Evolutionary conservation across 2,329 filamentous ascomycete genomes (phyloP).

Genomic region (Fusarium poae): DNA sequence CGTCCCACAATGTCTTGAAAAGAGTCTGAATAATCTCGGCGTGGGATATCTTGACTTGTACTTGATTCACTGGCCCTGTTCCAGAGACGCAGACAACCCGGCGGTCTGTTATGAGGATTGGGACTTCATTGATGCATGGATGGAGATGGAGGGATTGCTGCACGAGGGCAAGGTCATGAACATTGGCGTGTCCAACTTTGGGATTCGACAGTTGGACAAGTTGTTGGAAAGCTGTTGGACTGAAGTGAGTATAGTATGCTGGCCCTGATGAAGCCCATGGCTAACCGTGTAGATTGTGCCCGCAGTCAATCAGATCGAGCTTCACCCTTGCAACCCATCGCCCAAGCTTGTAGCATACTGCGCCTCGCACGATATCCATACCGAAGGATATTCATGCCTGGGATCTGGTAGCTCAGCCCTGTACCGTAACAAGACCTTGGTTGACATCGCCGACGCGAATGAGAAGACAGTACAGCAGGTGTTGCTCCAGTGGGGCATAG

Average conservation of each 20-base stretch:
- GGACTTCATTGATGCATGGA: constrained; percentile 85
- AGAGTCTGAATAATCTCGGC: constrained; percentile 71
- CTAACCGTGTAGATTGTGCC: constrained; percentile 61
- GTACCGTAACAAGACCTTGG: constrained; percentile 74
- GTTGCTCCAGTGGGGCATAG: constrained; percentile 82
- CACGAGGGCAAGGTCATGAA: constrained; percentile 79
- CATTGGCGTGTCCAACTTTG: constrained; percentile 91
- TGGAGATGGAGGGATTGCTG: constrained; percentile 77
- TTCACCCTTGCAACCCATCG: constrained; percentile 85
- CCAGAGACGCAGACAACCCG: constrained; percentile 70
- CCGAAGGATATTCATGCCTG: constrained; percentile 80
- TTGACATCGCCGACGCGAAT: constrained; percentile 73
- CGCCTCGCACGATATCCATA: constrained; percentile 79
- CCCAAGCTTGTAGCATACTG: constrained; percentile 82
- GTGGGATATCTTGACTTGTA: constrained; percentile 77
- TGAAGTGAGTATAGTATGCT: constrained; percentile 61
- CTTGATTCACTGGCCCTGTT: constrained; percentile 79
- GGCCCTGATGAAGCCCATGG: not conserved
- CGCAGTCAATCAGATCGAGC: constrained; percentile 85
- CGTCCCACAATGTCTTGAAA: constrained; percentile 71
- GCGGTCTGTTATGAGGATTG: constrained; percentile 81
- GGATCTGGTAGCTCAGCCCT: constrained; percentile 78
- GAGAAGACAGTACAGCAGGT: constrained; percentile 80
- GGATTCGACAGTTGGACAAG: constrained; percentile 82
- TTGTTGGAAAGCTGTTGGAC: constrained; percentile 74